phyloP scores from a whole-genome alignment of 2,329 filamentous ascomycete genomes.

The Zasmidium citrigriseum region DNA sequence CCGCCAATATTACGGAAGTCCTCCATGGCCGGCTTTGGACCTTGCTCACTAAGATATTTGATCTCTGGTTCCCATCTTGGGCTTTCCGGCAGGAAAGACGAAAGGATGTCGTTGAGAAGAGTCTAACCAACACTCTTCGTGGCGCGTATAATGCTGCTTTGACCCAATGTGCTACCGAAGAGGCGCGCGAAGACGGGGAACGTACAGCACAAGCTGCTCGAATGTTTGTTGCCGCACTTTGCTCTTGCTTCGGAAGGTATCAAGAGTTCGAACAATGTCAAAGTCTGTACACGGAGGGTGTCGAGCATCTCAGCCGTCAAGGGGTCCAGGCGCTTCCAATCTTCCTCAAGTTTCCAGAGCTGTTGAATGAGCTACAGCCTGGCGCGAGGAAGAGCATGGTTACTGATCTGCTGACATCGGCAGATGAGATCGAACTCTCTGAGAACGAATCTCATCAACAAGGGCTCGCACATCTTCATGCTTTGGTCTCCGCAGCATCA shows the following conservation, averaged over 20 bases:
- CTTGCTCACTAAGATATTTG: conserved; percentile 14
- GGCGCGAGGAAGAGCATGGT: not conserved
- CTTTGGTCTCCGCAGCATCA: not conserved
- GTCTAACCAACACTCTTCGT: not conserved
- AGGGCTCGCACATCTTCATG: not conserved
- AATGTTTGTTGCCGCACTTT: conserved; percentile 15
- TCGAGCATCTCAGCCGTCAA: conserved; percentile 6
- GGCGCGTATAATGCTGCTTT: not conserved
- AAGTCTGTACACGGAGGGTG: not conserved
- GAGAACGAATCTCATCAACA: not conserved
- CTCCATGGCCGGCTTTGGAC: conserved; percentile 20
- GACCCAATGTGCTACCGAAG: not conserved
- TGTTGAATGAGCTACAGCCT: not conserved
- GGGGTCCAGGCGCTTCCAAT: not conserved
- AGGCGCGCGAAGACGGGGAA: not conserved
- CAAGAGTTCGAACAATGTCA: conserved; percentile 2
- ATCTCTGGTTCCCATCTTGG: conserved; percentile 25
- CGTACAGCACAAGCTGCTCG: conserved; percentile 6
- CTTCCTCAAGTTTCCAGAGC: not conserved
- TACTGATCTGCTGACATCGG: not conserved
- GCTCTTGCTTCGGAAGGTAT: conserved; percentile 11
- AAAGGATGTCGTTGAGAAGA: not conserved
- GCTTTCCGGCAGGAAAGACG: conserved; percentile 8
- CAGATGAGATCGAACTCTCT: not conserved
- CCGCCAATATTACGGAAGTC: not conserved